Conservation (phyloP, 805 yeast genomes). For the Metschnikowia lachancei region DNA sequence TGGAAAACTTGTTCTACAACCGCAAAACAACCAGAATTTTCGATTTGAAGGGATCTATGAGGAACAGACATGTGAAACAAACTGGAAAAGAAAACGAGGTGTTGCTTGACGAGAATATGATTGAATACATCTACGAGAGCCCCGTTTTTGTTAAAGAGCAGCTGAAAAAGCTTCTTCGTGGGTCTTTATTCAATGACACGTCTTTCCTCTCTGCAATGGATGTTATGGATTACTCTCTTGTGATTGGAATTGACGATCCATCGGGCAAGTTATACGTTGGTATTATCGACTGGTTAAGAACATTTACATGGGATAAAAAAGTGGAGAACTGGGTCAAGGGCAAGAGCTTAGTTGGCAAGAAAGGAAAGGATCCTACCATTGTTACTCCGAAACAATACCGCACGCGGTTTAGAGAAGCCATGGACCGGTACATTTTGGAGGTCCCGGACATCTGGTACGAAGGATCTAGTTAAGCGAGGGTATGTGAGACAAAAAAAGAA, state of each 20-base stretch:
- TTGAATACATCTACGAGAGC: slow-evolving; percentile 92
- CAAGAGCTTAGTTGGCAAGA: slow-evolving; percentile 77
- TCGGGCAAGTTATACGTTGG: slow-evolving; percentile 81
- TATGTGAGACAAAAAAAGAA: background rate
- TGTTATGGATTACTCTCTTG: slow-evolving; percentile 97
- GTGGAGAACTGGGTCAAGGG: slow-evolving; percentile 99
- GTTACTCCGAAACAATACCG: slow-evolving; percentile 96
- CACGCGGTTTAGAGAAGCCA: slow-evolving; percentile 91
- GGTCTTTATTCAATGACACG: slow-evolving; percentile 94
- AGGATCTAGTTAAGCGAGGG: slow-evolving; percentile 20
- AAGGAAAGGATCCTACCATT: slow-evolving; percentile 92
- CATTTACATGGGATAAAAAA: slow-evolving; percentile 98
- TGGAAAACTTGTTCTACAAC: slow-evolving; percentile 92
- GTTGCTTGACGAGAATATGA: slow-evolving; percentile 93
- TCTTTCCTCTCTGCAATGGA: slow-evolving; percentile 93
- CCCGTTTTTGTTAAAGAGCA: slow-evolving; percentile 93
- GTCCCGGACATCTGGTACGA: slow-evolving; percentile 77
- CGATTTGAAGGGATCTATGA: slow-evolving; percentile 96
- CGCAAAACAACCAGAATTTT: slow-evolving; percentile 80
- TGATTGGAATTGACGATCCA: slow-evolving; percentile 79
- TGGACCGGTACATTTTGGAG: slow-evolving; percentile 92
- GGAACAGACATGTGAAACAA: slow-evolving; percentile 93
- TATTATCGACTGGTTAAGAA: slow-evolving; percentile 87
- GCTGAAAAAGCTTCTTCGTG: slow-evolving; percentile 78
- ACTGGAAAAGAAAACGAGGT: slow-evolving; percentile 96